These are phyloP conservation scores for Myxozyma udenii DNA, from an alignment of 805 yeast genomes.

Conservation along the genomic window DNA sequence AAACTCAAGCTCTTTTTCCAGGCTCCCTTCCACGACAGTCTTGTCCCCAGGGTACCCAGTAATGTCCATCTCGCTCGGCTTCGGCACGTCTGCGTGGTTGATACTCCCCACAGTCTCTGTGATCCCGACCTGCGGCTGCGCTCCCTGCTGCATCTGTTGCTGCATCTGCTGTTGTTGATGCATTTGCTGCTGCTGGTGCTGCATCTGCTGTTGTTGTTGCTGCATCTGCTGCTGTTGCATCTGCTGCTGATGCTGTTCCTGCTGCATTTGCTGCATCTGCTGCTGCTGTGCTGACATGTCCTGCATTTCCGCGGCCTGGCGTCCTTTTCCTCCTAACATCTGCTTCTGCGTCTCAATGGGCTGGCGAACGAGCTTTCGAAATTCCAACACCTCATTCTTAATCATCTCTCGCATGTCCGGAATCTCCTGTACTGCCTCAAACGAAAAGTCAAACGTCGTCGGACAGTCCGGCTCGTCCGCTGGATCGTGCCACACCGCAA, in stretches of 20 bases:
- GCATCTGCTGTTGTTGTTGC: background rate
- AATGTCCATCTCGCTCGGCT: slow-evolving; percentile 43
- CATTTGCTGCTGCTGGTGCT: slow-evolving; percentile 4
- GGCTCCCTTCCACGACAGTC: slow-evolving; percentile 40
- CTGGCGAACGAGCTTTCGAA: slow-evolving; percentile 76
- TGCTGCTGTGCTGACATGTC: slow-evolving; percentile 4
- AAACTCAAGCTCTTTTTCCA: slow-evolving; percentile 65
- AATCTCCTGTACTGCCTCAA: slow-evolving; percentile 80
- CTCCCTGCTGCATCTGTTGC: slow-evolving; percentile 2
- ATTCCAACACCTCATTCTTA: slow-evolving; percentile 70
- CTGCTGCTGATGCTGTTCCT: slow-evolving; percentile 9
- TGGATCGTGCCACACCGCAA: slow-evolving; percentile 89
- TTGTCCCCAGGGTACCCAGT: slow-evolving; percentile 49
- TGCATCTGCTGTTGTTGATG: background rate
- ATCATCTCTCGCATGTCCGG: slow-evolving; percentile 73
- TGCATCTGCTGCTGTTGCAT: slow-evolving; percentile 15
- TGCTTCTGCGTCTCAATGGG: slow-evolving; percentile 59
- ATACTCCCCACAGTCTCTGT: background rate
- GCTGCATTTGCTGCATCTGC: slow-evolving; percentile 9
- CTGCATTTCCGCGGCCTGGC: slow-evolving; percentile 18
- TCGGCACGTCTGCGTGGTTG: slow-evolving; percentile 34
- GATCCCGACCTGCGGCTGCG: slow-evolving; percentile 28
- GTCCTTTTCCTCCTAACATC: slow-evolving; percentile 38
- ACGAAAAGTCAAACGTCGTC: slow-evolving; percentile 77
- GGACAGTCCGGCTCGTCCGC: slow-evolving; percentile 78